Base-by-base conservation (phyloP, 768 basidiomycete genomes). In the Suillus variegatus region DNA sequence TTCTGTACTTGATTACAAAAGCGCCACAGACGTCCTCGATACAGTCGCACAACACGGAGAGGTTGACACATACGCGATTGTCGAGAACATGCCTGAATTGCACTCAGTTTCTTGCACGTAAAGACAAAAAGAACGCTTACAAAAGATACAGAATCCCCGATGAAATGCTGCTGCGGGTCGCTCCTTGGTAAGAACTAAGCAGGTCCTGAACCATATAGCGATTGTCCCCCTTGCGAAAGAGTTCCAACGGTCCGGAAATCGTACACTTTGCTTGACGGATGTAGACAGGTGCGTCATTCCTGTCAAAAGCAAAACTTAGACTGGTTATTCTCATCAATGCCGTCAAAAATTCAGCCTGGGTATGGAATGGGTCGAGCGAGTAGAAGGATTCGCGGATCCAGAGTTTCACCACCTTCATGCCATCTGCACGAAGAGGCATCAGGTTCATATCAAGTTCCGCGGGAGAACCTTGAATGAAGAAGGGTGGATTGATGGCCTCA, bases 31-130 rank as follows among this genome's bases (percentile, higher is more conserved):
- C 71, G 16, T 74, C 72, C 49, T 90, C 89, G 18, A 87, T 65
- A 54, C 82, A 74, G 62, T 84, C 80, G 64, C 86, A 89, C 4
- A 90, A 72, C 16, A 84, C 77, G 28, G 77, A 76, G 32, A 84
- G 74, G 49, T 87, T 79, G 20, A 88, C 76, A 7, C 67, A 72
- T 6, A 87, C 65, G 4, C 62, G 55, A 1, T 69, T 68, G 4
- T 75, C 67, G 22, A 86, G 63, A 20, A 88, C 66, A 62, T 85
- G 82, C 32, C 88, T 88, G 62, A 20, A 41, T 38, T 14, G 43
- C 43, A 44, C 43, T 44, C 20, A 44, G 43, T 44, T 44, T 0
- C 20, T 18, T 44, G 43, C 43, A 44, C 43, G 8, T 44, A 20
- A 18, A 7, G 18, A 44, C 43, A 44, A 44, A 2, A 57, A 20